These are phyloP conservation scores for Aureobasidium sp. DNA, from an alignment of 2,329 filamentous ascomycete genomes.

Conservation along the genomic window DNA sequence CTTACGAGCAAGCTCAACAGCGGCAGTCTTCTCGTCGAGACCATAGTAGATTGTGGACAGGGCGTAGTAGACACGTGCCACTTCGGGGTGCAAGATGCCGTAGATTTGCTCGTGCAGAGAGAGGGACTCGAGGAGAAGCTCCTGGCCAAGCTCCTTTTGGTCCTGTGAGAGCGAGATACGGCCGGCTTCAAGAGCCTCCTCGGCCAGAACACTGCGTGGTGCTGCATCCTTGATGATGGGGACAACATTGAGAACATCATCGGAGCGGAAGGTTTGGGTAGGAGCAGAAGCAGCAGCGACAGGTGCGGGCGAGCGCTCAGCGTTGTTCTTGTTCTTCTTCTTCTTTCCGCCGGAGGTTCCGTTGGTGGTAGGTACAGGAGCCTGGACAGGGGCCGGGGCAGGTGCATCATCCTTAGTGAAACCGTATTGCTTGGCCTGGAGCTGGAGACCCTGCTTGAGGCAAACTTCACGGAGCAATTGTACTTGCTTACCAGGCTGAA, in stretches of 20 bases:
- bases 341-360: conserved; percentile 31
- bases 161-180: conserved; percentile 92
- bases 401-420: conserved; percentile 45
- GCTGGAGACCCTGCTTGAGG: conserved; percentile 81
- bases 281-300: conserved; percentile 38
- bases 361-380: conserved; percentile 27
- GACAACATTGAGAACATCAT: conserved; percentile 88
- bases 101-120: conserved; percentile 98
- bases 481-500: conserved; percentile 58
- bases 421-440: conserved; percentile 68
- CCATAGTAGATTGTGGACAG: conserved; percentile 95
- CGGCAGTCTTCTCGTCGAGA: conserved; percentile 93
- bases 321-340: conserved; percentile 52
- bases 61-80: conserved; percentile 89
- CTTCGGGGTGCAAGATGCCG: conserved; percentile 91
- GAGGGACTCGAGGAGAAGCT: conserved; percentile 88
- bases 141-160: conserved; percentile 91
- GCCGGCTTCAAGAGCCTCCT: conserved; percentile 92
- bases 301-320: conserved; percentile 40
- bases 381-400: conserved; percentile 20
- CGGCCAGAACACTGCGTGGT: conserved; percentile 80
- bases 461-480: conserved; percentile 85
- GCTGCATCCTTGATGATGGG: conserved; percentile 91
- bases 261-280: conserved; percentile 62
- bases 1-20: conserved; percentile 91